A percentile compares a stretch with the other conserved stretches of the same genome.
These are phyloP conservation scores for Pascua sp. DNA, from an alignment of 1,284 basidiomycete species.

Conservation along the genomic window DNA sequence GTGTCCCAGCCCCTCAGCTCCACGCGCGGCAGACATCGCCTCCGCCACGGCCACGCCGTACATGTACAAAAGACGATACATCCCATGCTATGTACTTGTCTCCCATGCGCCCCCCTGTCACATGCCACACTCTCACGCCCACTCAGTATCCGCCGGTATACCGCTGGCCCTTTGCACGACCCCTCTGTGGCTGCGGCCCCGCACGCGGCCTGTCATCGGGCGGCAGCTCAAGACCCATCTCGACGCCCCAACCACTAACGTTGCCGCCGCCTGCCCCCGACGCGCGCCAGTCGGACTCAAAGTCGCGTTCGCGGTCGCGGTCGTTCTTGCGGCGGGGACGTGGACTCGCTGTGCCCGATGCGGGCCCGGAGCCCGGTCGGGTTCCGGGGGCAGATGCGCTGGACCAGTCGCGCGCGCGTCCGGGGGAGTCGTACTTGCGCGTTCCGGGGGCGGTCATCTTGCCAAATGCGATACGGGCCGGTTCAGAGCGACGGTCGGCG, in stretches of 20 bases:
- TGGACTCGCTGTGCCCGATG: not conserved
- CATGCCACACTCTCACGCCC: not conserved
- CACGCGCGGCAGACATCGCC: too few relatives aligned
- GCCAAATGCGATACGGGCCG: not conserved
- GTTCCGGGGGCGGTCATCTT: not conserved
- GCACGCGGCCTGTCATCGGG: conserved; percentile 5
- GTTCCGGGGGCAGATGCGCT: not conserved
- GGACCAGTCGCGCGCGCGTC: too few relatives aligned
- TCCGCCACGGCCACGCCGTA: too few relatives aligned
- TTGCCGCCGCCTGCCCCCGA: conserved; percentile 23
- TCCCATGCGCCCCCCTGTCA: too few relatives aligned
- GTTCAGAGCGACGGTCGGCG: not conserved
- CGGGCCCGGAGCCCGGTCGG: not conserved
- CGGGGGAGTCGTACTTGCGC: not conserved
- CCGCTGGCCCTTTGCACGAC: conserved; percentile 16
- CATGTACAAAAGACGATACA: too few relatives aligned
- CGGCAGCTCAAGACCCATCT: conserved; percentile 16
- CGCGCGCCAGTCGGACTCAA: conserved; percentile 16
- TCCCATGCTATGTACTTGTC: too few relatives aligned
- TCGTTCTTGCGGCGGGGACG: not conserved
- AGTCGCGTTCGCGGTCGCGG: conserved; percentile 7
- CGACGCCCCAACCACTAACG: conserved; percentile 20
- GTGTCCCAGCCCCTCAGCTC: too few relatives aligned
- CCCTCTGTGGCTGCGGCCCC: not conserved
- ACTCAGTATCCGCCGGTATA: conserved; percentile 25